Evolutionary conservation across 805 yeast genomes (phyloP), one percentile per base, ranked within the genome.

Genomic region (Yarrowia sp.): DNA sequence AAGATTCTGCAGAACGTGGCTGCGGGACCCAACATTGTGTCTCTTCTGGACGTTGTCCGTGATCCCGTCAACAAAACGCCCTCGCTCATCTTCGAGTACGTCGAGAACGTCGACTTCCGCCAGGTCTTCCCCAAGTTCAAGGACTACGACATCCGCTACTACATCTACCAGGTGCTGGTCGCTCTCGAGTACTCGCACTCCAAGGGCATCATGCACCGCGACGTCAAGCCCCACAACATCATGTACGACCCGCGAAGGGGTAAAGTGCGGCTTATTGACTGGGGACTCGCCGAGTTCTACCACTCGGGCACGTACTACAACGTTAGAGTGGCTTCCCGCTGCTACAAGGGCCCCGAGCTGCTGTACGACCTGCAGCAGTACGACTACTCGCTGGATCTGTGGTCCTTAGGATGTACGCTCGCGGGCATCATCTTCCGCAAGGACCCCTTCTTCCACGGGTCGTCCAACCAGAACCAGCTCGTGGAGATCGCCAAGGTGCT

Each of bases 251-350:
- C 90, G 65, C 76, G 78, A 24, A 73, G 71, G 47, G 70, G 74
- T 59, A 81, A 80, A 66, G 76, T 91, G 69, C 81, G 93, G 68
- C 81, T 91, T 62, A 91, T 91, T 66, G 97, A 91, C 76, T 91
- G 97, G 97, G 97, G 97, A 14, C 76, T 91, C 64, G 97, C 97
- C 7, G 97, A 91, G 72, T 91, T 88, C 71, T 91, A 91, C 74
- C 97, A 91, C 71, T 86, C 88, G 2, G 94, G 93, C 5, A 88
- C 87, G 55, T 96, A 90, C 67, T 91, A 89, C 75, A 91, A 91
- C 70, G 96, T 90, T 21, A 81, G 97, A 65, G 97, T 91, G 33
- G 97, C 97, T 0, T 87, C 96, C 6, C 82, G 97, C 64, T 90
- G 89, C 74, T 90, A 87, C 75, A 91, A 91, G 76, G 97, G 96